phyloP scores from a whole-genome alignment of 1,139 yeast species.

The Dujonia santamariae region DNA sequence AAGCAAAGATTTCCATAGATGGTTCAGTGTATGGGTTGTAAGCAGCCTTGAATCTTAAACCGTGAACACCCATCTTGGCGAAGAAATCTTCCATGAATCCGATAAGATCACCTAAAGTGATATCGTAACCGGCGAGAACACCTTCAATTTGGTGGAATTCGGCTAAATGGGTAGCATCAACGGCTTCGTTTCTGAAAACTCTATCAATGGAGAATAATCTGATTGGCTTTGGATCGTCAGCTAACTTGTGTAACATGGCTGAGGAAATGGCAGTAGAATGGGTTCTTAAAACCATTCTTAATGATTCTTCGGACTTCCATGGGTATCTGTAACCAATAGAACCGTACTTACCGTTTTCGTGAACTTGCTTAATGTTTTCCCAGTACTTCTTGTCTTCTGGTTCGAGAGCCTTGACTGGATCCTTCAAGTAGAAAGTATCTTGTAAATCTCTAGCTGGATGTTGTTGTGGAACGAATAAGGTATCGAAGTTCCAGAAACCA shows the following conservation, averaged over 20 bases:
- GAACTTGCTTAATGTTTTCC: constrained; percentile 77
- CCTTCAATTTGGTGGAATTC: constrained; percentile 99
- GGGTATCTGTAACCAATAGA: constrained; percentile 98
- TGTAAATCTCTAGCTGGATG: constrained; percentile 99
- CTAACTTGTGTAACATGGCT: constrained; percentile 80
- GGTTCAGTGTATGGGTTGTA: constrained; percentile 99
- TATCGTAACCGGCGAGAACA: constrained; percentile 93
- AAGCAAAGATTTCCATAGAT: constrained; percentile 94
- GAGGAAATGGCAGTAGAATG: constrained; percentile 96
- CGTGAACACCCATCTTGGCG: constrained; percentile 93
- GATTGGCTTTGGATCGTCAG: constrained; percentile 85
- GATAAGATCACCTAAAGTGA: constrained; percentile 93
- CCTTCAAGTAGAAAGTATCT: constrained; percentile 95
- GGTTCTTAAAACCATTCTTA: constrained; percentile 90
- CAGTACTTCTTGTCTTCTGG: constrained; percentile 81
- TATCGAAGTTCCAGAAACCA: constrained; percentile 98
- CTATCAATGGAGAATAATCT: constrained; percentile 95
- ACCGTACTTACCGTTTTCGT: constrained; percentile 86
- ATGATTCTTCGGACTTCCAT: constrained; percentile 89
- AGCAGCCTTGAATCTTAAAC: constrained; percentile 95
- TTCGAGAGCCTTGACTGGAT: constrained; percentile 74
- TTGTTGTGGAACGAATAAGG: constrained; percentile 96
- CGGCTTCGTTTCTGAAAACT: constrained; percentile 99
- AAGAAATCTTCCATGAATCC: constrained; percentile 99
- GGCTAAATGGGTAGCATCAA: constrained; percentile 99